phyloP scores from a whole-genome alignment of 768 basidiomycete species.

The Kwoniella botswanensis region DNA sequence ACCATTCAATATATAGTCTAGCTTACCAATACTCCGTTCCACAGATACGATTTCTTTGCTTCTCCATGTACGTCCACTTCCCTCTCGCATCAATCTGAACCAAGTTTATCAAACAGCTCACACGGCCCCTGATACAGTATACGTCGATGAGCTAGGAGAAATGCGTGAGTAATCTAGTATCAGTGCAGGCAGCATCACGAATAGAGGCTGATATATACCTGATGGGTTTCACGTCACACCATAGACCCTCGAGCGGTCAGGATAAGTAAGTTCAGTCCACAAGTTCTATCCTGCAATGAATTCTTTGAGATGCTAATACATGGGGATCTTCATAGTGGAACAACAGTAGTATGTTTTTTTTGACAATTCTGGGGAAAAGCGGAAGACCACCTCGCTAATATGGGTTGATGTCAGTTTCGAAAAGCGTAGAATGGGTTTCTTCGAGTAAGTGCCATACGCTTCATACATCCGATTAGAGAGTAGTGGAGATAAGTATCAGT shows the following conservation, averaged over 20 bases:
- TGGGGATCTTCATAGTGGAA: constrained; percentile 43
- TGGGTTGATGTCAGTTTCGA: constrained; percentile 40
- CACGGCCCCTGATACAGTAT: constrained; percentile 30
- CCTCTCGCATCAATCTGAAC: neutral
- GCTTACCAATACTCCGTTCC: neutral
- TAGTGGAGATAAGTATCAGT: too few species aligned
- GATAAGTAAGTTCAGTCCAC: constrained; percentile 39
- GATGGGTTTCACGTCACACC: neutral
- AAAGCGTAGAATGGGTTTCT: constrained; percentile 57
- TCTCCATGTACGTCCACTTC: constrained; percentile 46
- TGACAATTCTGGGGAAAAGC: too few species aligned
- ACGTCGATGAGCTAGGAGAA: constrained; percentile 57
- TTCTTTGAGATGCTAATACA: too few species aligned
- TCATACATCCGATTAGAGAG: neutral
- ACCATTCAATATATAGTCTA: neutral
- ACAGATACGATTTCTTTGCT: constrained; percentile 57
- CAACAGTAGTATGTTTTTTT: constrained; percentile 58
- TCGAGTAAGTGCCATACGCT: constrained; percentile 31
- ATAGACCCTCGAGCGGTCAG: constrained; percentile 50
- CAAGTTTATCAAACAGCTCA: neutral
- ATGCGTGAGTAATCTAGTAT: constrained; percentile 53
- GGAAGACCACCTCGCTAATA: neutral
- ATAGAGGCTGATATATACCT: neutral
- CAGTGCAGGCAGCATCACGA: too few species aligned
- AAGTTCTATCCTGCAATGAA: too few species aligned